These are phyloP conservation scores for Rhizophagus sp. DNA, from an alignment of 192 early-diverging fungal genomes.

Conservation along the genomic window DNA sequence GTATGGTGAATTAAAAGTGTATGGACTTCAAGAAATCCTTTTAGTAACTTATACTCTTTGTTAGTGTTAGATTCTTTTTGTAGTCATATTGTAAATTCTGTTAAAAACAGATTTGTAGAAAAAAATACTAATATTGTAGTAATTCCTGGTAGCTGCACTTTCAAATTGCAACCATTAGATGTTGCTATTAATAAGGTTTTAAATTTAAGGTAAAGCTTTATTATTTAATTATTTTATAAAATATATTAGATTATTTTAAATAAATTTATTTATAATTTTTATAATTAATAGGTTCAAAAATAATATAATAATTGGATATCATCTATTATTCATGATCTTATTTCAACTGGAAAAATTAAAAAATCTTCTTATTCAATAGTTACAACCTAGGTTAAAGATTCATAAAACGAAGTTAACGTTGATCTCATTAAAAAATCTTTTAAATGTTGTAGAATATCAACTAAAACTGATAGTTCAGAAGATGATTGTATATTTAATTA, in stretches of 20 bases:
- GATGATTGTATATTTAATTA: constrained; percentile 12
- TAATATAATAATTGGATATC: constrained; percentile 7
- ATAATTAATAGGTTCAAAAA: background rate
- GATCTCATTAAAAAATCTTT: background rate
- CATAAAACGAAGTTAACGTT: background rate
- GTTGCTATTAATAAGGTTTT: no score
- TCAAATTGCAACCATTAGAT: no score
- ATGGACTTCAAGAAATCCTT: no score
- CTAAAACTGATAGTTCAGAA: constrained; percentile 8
- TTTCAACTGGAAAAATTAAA: background rate
- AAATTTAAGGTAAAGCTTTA: no score
- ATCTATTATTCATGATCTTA: background rate
- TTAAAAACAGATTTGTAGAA: no score
- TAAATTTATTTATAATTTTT: background rate
- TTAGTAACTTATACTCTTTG: no score
- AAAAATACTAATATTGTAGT: no score
- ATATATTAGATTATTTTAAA: background rate
- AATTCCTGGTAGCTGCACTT: no score
- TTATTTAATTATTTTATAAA: no score
- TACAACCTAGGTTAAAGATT: background rate
- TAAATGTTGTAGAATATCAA: constrained; percentile 21
- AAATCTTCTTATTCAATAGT: background rate
- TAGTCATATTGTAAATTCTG: no score
- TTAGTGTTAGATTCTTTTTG: no score
- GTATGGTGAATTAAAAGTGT: no score